Evolutionary conservation across 768 basidiomycete genomes (phyloP).

Genomic region (Psilocybe sp.): DNA sequence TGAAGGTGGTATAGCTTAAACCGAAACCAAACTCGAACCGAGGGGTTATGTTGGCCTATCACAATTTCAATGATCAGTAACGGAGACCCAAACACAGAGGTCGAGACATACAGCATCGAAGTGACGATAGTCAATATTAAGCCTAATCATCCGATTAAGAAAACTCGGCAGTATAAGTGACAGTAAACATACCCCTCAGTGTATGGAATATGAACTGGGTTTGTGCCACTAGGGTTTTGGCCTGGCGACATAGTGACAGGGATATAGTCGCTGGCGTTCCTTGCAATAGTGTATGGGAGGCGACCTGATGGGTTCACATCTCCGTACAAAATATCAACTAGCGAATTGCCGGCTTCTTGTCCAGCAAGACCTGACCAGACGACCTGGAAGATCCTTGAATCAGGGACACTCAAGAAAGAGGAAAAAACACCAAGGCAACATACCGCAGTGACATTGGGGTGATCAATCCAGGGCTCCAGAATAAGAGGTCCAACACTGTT

Average conservation of each 20-base stretch:
- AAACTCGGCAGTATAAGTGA: no score
- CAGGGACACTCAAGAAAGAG: conserved; percentile 10
- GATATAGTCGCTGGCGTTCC: conserved; percentile 49
- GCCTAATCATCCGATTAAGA: conserved; percentile 2
- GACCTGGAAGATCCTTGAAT: conserved; percentile 28
- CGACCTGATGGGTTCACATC: conserved; percentile 65
- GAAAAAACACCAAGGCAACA: conserved; percentile 19
- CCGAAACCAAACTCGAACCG: conserved; percentile 92
- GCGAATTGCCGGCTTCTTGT: conserved; percentile 64
- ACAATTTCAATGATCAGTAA: conserved; percentile 9
- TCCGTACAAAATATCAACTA: conserved; percentile 74
- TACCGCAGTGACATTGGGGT: conserved; percentile 71
- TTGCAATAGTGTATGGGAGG: conserved; percentile 76
- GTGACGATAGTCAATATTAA: conserved; percentile 71
- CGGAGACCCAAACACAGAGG: neutral
- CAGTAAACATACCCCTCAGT: conserved; percentile 36
- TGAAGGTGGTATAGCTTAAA: conserved; percentile 80
- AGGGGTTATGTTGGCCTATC: conserved; percentile 65
- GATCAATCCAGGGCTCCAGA: conserved; percentile 65
- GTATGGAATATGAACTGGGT: conserved; percentile 54
- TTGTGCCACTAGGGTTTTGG: conserved; percentile 11
- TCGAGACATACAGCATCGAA: conserved; percentile 57
- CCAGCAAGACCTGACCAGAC: conserved; percentile 69
- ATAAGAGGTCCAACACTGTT: conserved; percentile 63
- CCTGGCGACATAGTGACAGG: conserved; percentile 34